A percentile compares a stretch with the other conserved stretches of the same genome.
phyloP scores from a whole-genome alignment of 2,329 filamentous ascomycete genomes.

The Neurospora sp. region DNA sequence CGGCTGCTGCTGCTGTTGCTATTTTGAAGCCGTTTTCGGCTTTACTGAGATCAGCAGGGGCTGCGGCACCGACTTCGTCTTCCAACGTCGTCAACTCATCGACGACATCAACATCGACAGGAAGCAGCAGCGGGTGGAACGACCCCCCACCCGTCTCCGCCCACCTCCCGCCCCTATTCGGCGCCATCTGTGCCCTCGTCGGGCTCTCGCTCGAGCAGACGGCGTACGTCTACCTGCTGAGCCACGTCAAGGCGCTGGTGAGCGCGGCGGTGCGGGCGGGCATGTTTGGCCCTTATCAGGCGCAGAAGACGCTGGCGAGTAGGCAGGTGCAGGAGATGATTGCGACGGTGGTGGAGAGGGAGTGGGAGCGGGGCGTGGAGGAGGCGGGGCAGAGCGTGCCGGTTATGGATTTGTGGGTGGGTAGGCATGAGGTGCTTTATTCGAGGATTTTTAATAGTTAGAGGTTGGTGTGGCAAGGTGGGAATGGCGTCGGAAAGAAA shows the following conservation, averaged over 20 bases:
- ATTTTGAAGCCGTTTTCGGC: slow-evolving; percentile 27
- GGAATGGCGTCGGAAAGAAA: not conserved
- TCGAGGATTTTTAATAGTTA: slow-evolving; percentile 81
- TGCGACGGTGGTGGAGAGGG: slow-evolving; percentile 44
- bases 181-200: slow-evolving; percentile 53
- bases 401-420: slow-evolving; percentile 73
- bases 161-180: slow-evolving; percentile 64
- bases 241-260: slow-evolving; percentile 66
- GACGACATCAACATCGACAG: not conserved
- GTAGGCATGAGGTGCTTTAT: slow-evolving; percentile 73
- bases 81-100: slow-evolving; percentile 12
- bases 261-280: slow-evolving; percentile 70
- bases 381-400: slow-evolving; percentile 68
- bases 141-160: slow-evolving; percentile 39
- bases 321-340: slow-evolving; percentile 48
- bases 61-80: not conserved
- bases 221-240: slow-evolving; percentile 66
- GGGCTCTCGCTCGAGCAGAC: slow-evolving; percentile 52
- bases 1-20: slow-evolving; percentile 10
- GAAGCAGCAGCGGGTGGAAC: slow-evolving; percentile 2
- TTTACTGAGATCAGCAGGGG: slow-evolving; percentile 22
- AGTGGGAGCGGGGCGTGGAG: slow-evolving; percentile 49
- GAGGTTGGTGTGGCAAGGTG: slow-evolving; percentile 11
- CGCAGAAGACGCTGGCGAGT: slow-evolving; percentile 62
- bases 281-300: slow-evolving; percentile 72